phyloP scores from a whole-genome alignment of 2,329 filamentous ascomycete species.

The Penicillium sp. region DNA sequence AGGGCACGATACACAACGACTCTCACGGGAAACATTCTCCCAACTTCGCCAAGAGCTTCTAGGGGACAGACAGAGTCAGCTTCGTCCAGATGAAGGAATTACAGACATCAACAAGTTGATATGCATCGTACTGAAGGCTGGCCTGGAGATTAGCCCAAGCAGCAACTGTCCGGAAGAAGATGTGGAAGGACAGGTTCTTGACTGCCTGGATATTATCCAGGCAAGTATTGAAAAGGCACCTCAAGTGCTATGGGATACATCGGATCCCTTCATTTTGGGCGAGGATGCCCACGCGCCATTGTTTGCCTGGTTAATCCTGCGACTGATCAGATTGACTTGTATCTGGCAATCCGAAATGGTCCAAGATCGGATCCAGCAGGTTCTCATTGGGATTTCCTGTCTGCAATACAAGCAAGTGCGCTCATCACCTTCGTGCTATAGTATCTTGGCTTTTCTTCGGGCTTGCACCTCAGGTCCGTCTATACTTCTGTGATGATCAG shows the following conservation, averaged over 20 bases:
- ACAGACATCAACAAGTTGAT: conserved; percentile 84
- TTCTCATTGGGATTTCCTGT: conserved; percentile 38
- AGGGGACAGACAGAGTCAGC: conserved; percentile 48
- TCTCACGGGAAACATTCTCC: conserved; percentile 75
- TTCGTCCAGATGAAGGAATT: conserved; percentile 65
- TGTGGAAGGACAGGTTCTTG: conserved; percentile 50
- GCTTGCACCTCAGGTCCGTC: conserved; percentile 44
- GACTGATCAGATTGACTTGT: conserved; percentile 54
- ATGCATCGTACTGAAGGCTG: conserved; percentile 79
- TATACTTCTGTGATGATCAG: conserved; percentile 1
- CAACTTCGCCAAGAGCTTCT: conserved; percentile 71
- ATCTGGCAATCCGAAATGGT: conserved; percentile 47
- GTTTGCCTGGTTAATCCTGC: conserved; percentile 59
- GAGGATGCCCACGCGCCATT: conserved; percentile 52
- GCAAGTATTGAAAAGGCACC: conserved; percentile 76
- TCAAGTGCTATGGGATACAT: conserved; percentile 67
- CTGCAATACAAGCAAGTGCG: conserved; percentile 39
- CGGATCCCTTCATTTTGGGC: conserved; percentile 63
- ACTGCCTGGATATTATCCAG: conserved; percentile 77
- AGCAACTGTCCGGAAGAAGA: conserved; percentile 65
- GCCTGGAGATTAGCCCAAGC: conserved; percentile 64
- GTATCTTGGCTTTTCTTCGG: conserved; percentile 38
- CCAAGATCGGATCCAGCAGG: conserved; percentile 42
- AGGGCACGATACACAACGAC: conserved; percentile 63
- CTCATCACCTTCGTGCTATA: conserved; percentile 33